These are phyloP conservation scores for Ricinus communis DNA, from an alignment of 345 rosid genomes.

Conservation along the genomic window DNA sequence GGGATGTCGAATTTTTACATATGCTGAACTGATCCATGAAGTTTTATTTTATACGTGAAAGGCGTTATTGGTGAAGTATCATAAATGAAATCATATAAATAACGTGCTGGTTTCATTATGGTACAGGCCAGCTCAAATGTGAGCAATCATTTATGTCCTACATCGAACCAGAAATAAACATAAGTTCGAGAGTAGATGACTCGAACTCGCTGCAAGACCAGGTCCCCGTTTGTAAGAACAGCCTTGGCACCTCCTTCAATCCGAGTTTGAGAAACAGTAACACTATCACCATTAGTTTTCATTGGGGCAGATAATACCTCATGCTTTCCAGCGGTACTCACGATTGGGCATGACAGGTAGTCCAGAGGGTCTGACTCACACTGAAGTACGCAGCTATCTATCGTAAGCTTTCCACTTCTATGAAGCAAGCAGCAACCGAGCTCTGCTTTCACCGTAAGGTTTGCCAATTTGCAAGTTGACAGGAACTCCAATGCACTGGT, in stretches of 20 bases:
- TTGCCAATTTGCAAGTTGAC: conserved; percentile 78
- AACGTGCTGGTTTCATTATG: neutral
- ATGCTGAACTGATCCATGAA: no score
- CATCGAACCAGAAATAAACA: conserved; percentile 90
- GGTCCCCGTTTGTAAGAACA: conserved; percentile 68
- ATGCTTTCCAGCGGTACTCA: conserved; percentile 61
- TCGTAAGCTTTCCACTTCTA: conserved; percentile 80
- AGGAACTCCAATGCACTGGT: conserved; percentile 84
- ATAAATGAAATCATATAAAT: neutral
- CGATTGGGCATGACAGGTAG: conserved; percentile 81
- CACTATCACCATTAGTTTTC: conserved; percentile 49
- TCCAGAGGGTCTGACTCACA: conserved; percentile 83
- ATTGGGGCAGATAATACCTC: conserved; percentile 34
- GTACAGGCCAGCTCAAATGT: neutral
- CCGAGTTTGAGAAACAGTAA: conserved; percentile 65
- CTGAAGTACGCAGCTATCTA: conserved; percentile 87
- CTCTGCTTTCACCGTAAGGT: conserved; percentile 85
- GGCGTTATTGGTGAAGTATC: neutral
- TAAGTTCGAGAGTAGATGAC: conserved; percentile 71
- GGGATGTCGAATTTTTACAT: no score
- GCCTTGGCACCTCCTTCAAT: conserved; percentile 96
- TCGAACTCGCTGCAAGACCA: conserved; percentile 81
- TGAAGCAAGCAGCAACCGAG: conserved; percentile 96
- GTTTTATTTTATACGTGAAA: no score
- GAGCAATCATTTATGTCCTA: conserved; percentile 23